Evolutionary conservation across 108 stramenopile genomes (phyloP).

Genomic region (Cyclostephanos tholiformis): DNA sequence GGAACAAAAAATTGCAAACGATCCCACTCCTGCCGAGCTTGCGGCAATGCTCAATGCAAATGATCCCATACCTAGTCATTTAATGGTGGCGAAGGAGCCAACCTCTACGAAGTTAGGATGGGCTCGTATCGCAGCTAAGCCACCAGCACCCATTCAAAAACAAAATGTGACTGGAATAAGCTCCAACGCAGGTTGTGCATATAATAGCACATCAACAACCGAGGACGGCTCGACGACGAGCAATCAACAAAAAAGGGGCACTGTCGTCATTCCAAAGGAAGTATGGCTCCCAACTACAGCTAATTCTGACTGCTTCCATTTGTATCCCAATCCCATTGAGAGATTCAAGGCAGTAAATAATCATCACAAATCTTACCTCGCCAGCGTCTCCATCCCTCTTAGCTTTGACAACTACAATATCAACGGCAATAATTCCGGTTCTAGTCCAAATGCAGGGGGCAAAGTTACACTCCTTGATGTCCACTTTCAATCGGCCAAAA

Average conservation of each 20-base stretch:
- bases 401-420: slow-evolving; percentile 25
- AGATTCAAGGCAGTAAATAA: slow-evolving; percentile 51
- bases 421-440: slow-evolving; percentile 1
- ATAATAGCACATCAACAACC: not conserved
- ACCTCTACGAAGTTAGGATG: slow-evolving; percentile 25
- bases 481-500: slow-evolving; percentile 53
- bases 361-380: slow-evolving; percentile 40
- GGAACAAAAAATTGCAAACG: slow-evolving; percentile 25
- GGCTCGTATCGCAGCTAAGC: slow-evolving; percentile 47
- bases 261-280: slow-evolving; percentile 46
- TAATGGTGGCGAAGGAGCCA: not conserved
- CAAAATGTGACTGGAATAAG: not conserved
- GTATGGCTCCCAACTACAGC: slow-evolving; percentile 48
- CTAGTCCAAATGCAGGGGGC: slow-evolving; percentile 14
- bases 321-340: slow-evolving; percentile 43
- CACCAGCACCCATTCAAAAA: slow-evolving; percentile 15
- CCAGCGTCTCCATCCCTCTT: slow-evolving; percentile 36
- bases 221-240: not conserved
- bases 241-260: slow-evolving; percentile 10
- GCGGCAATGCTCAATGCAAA: slow-evolving; percentile 15
- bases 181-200: slow-evolving; percentile 2
- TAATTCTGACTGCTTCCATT: slow-evolving; percentile 46
- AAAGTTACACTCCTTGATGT: slow-evolving; percentile 48
- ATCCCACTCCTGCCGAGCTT: slow-evolving; percentile 53
- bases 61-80: not conserved